A percentile compares a stretch with the other conserved stretches of the same genome.
phyloP scores from a whole-genome alignment of 2,329 filamentous ascomycete species.

The Nannizziopsis barbatae region DNA sequence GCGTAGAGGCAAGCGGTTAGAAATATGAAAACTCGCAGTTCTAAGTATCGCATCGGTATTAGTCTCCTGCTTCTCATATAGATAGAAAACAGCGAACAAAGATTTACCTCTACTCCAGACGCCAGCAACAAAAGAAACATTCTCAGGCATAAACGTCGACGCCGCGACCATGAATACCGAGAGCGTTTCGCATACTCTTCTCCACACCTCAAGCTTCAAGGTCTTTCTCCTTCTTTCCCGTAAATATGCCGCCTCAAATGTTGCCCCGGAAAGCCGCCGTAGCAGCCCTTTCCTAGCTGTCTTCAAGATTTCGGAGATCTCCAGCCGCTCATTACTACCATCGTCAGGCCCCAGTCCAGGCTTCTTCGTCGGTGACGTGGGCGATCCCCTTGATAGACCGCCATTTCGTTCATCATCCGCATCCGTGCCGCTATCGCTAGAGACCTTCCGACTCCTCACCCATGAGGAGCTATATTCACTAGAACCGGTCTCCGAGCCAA shows the following conservation, averaged over 20 bases:
- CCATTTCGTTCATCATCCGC: conserved; percentile 76
- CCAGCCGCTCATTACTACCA: neutral
- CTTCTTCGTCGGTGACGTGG: conserved; percentile 50
- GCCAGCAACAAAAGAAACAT: conserved; percentile 25
- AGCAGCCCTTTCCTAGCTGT: conserved; percentile 18
- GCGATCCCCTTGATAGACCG: conserved; percentile 64
- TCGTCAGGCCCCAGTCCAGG: neutral
- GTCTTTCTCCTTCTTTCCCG: conserved; percentile 23
- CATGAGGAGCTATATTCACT: conserved; percentile 25
- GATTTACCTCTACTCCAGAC: conserved; percentile 31
- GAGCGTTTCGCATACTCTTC: conserved; percentile 44
- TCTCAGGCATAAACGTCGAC: conserved; percentile 30
- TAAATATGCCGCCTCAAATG: conserved; percentile 18
- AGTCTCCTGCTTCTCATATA: neutral
- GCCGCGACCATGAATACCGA: conserved; percentile 44
- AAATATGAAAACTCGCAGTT: conserved; percentile 26
- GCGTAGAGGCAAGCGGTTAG: conserved; percentile 26
- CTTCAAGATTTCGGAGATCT: neutral
- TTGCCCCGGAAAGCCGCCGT: conserved; percentile 26
- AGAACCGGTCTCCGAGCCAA: conserved; percentile 29
- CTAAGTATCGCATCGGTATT: conserved; percentile 19
- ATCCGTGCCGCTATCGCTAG: conserved; percentile 85
- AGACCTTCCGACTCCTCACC: conserved; percentile 46
- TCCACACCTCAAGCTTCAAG: conserved; percentile 33
- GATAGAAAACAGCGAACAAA: neutral